Evolutionary conservation across 2,329 filamentous ascomycete species (phyloP).

Genomic region (Xylariaceae sp.): DNA sequence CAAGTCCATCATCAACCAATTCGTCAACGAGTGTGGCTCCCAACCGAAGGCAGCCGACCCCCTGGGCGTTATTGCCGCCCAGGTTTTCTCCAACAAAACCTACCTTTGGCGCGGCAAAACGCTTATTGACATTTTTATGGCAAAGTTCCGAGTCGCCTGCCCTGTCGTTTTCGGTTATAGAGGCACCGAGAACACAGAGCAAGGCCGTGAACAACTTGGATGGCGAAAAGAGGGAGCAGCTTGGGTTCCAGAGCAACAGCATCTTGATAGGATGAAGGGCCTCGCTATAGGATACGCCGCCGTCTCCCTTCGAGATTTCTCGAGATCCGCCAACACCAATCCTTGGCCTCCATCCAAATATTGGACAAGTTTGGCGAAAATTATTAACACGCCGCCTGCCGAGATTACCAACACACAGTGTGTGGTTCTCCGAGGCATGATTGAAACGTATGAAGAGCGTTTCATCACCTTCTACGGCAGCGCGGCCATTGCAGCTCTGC

Average conservation of each 20-base stretch:
- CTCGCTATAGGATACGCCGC: slow-evolving; percentile 80
- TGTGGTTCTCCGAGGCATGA: slow-evolving; percentile 64
- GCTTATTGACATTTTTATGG: slow-evolving; percentile 77
- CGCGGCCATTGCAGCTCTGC: slow-evolving; percentile 65
- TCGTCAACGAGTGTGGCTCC: slow-evolving; percentile 60
- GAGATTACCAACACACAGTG: slow-evolving; percentile 70
- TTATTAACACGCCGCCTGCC: slow-evolving; percentile 66
- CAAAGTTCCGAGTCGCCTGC: slow-evolving; percentile 76
- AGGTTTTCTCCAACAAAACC: slow-evolving; percentile 64
- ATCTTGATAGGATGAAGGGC: slow-evolving; percentile 78
- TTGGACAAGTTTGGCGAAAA: slow-evolving; percentile 71
- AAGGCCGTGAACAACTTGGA: slow-evolving; percentile 62
- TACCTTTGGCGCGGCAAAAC: slow-evolving; percentile 63
- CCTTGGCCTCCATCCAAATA: slow-evolving; percentile 75
- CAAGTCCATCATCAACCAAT: slow-evolving; percentile 67
- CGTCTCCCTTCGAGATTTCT: slow-evolving; percentile 77
- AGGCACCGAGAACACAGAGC: slow-evolving; percentile 67
- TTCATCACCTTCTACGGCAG: slow-evolving; percentile 79
- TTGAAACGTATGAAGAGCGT: slow-evolving; percentile 65
- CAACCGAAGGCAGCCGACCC: slow-evolving; percentile 66
- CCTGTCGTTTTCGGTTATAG: slow-evolving; percentile 81
- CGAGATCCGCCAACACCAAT: slow-evolving; percentile 60
- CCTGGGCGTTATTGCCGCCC: slow-evolving; percentile 69
- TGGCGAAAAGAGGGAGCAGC: slow-evolving; percentile 60
- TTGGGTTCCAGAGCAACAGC: slow-evolving; percentile 64